phyloP scores from a whole-genome alignment of 2,329 filamentous ascomycete genomes.

The Scedosporium boydii region DNA sequence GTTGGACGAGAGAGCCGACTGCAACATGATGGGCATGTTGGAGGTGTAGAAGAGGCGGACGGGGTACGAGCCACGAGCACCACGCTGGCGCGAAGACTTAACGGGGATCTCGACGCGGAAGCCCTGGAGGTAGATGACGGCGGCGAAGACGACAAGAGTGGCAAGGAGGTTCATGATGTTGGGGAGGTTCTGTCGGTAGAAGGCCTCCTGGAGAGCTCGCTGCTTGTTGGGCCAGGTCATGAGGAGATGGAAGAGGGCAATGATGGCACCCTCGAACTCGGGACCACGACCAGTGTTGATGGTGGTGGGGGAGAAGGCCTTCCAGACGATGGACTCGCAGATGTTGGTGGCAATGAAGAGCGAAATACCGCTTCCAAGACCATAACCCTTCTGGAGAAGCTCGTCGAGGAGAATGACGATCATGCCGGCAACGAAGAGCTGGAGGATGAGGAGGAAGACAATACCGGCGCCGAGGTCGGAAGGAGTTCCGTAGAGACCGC shows the following conservation, averaged over 20 bases:
- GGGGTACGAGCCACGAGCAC: conserved; percentile 95
- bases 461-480: conserved; percentile 96
- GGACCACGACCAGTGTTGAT: conserved; percentile 99
- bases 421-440: conserved; percentile 93
- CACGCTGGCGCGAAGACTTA: conserved; percentile 98
- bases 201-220: conserved; percentile 93
- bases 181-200: conserved; percentile 98
- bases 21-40: conserved; percentile 99
- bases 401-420: conserved; percentile 99
- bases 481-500: conserved; percentile 92
- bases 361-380: conserved; percentile 95
- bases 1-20: conserved; percentile 97
- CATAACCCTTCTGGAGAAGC: conserved; percentile 98
- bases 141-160: conserved; percentile 85
- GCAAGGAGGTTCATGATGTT: conserved; percentile 99
- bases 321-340: conserved; percentile 99
- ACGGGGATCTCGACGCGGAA: conserved; percentile 99
- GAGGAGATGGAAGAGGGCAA: conserved; percentile 94
- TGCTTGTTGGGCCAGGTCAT: conserved; percentile 99
- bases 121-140: conserved; percentile 97
- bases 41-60: conserved; percentile 99
- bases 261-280: conserved; percentile 97
- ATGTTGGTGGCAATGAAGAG: conserved; percentile 99
- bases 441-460: conserved; percentile 94
- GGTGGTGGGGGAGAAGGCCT: conserved; percentile 97